Percentiles rank a stretch among this genome's conserved stretches.
Evolutionary conservation across 2,329 filamentous ascomycete species (phyloP).

Genomic region (Aspergillus persii): DNA sequence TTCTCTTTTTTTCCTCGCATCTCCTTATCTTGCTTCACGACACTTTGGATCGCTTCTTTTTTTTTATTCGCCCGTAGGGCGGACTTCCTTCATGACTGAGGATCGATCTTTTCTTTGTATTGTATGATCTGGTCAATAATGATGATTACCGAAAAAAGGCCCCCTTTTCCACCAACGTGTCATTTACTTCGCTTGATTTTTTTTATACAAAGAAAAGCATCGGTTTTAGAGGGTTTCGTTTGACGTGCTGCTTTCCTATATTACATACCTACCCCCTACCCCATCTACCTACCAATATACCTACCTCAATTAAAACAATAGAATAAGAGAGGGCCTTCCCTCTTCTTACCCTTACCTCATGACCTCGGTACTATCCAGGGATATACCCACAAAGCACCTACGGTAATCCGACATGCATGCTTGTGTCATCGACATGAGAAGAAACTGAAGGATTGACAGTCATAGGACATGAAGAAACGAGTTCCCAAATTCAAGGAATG

Average conservation of each 20-base stretch:
- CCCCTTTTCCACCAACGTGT: slow-evolving; percentile 26
- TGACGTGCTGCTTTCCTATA: neutral
- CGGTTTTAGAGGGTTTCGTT: slow-evolving; percentile 20
- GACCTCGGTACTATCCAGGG: neutral
- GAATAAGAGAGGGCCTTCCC: neutral
- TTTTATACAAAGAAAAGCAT: slow-evolving; percentile 18
- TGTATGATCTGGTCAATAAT: slow-evolving; percentile 40
- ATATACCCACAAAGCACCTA: neutral
- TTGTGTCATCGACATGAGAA: neutral
- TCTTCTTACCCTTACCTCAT: neutral
- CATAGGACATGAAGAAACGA: neutral
- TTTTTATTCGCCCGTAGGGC: slow-evolving; percentile 23
- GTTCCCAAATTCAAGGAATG: neutral
- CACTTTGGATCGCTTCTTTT: slow-evolving; percentile 27
- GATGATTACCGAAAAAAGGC: slow-evolving; percentile 32
- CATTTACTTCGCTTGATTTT: slow-evolving; percentile 27
- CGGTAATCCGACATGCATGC: neutral
- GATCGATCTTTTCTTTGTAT: slow-evolving; percentile 34
- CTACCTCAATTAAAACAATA: neutral
- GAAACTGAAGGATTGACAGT: neutral
- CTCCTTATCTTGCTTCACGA: slow-evolving; percentile 15
- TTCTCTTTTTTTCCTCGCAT: slow-evolving; percentile 18
- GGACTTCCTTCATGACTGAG: slow-evolving; percentile 28
- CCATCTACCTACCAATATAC: neutral
- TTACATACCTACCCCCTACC: neutral